Evolutionary conservation across 345 rosid species (phyloP).

Genomic region (Lenwebbia sp.): DNA sequence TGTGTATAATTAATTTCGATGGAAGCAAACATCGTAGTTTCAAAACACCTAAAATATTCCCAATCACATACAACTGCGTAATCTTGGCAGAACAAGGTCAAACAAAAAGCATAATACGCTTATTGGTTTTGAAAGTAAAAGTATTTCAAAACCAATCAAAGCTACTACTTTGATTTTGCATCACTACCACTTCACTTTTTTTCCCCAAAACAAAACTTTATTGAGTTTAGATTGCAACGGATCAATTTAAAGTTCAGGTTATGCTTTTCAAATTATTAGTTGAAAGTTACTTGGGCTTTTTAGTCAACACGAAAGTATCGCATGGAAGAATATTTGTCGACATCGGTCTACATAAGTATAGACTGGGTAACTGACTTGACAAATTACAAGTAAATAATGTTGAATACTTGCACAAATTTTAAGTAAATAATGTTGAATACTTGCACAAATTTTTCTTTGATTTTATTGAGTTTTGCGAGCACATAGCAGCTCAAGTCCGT

Average conservation of each 20-base stretch:
- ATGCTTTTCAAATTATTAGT: too few species aligned
- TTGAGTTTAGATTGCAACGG: too few species aligned
- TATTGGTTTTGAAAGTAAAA: background rate
- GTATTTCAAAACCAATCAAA: background rate
- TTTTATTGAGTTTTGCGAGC: too few species aligned
- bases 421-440: too few species aligned
- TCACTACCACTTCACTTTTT: background rate
- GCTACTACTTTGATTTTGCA: background rate
- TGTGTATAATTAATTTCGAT: background rate
- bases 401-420: background rate
- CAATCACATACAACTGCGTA: background rate
- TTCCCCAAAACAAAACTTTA: too few species aligned
- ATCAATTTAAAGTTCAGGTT: too few species aligned
- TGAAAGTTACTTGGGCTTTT: background rate
- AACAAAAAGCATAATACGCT: background rate
- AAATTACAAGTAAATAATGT: background rate
- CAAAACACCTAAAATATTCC: background rate
- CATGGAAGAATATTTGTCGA: background rate
- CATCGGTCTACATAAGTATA: background rate
- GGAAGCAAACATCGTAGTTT: background rate
- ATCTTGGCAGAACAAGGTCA: background rate
- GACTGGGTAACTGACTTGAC: background rate
- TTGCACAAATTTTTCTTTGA: too few species aligned
- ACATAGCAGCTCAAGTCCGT: too few species aligned
- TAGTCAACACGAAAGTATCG: background rate